Evolutionary conservation across 345 rosid species (phyloP).

Genomic region (Brassica rapa): DNA sequence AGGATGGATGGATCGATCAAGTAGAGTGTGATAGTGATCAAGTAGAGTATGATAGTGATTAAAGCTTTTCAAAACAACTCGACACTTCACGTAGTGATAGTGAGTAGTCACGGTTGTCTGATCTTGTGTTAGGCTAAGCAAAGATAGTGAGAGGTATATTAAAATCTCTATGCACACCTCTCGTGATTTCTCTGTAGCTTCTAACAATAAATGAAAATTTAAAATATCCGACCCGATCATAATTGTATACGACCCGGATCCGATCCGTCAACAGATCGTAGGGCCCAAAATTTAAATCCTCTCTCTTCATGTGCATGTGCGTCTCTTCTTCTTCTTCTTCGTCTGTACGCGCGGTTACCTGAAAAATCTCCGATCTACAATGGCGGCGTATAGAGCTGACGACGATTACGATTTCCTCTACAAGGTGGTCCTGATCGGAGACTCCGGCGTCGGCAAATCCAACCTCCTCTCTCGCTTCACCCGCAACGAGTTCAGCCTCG

Average conservation of each 20-base stretch:
- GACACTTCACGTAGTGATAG: background rate
- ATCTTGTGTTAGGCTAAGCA: too few relatives aligned
- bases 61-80: too few relatives aligned
- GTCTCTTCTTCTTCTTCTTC: background rate
- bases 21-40: too few relatives aligned
- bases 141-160: background rate
- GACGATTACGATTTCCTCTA: constrained; percentile 85
- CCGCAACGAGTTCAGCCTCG: constrained; percentile 76
- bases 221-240: constrained; percentile 6
- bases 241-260: background rate
- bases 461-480: constrained; percentile 76
- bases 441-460: constrained; percentile 84
- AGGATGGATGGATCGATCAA: too few relatives aligned
- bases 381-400: constrained; percentile 77
- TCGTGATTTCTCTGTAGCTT: background rate
- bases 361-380: constrained; percentile 26
- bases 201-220: background rate
- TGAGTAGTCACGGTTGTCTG: background rate
- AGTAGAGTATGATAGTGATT: too few relatives aligned
- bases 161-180: background rate
- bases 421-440: constrained; percentile 77
- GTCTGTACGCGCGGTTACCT: constrained; percentile 3
- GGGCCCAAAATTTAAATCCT: constrained; percentile 30
- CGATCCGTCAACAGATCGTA: background rate
- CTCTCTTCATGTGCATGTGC: background rate